These are phyloP conservation scores for Pseudognaphalium luteoalbum DNA, from an alignment of 129 eudicot species.

Conservation along the genomic window DNA sequence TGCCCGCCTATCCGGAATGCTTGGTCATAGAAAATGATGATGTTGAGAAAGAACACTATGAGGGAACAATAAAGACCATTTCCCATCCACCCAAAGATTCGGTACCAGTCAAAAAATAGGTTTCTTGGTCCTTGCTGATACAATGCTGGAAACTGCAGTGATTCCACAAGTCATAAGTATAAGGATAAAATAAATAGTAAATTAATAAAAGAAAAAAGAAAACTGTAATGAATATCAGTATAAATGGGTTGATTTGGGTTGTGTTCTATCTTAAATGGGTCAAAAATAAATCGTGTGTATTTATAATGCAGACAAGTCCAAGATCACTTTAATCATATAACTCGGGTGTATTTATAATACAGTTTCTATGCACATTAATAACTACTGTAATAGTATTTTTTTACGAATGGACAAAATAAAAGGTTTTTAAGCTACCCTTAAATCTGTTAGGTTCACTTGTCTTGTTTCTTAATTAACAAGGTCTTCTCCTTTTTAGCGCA, in stretches of 20 bases:
- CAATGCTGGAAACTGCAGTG: constrained; percentile 88
- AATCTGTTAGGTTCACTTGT: neutral
- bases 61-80: constrained; percentile 87
- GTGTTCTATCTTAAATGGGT: constrained; percentile 5
- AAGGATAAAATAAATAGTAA: neutral
- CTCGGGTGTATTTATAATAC: too few species aligned
- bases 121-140: constrained; percentile 97
- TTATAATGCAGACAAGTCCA: too few species aligned
- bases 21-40: constrained; percentile 82
- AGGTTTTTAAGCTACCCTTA: neutral
- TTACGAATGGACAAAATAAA: too few species aligned
- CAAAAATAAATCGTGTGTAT: too few species aligned
- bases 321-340: too few species aligned
- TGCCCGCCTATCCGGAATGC: constrained; percentile 78
- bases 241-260: constrained; percentile 1
- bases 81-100: constrained; percentile 94
- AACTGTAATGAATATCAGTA: neutral
- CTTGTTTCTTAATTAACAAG: neutral
- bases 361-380: too few species aligned
- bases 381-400: too few species aligned
- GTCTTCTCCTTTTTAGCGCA: neutral
- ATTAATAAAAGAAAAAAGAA: neutral
- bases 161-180: neutral
- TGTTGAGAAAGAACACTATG: constrained; percentile 73
- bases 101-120: constrained; percentile 86